These are phyloP conservation scores for Coniferiporia weirii DNA, from an alignment of 1,284 basidiomycete species.

Conservation along the genomic window DNA sequence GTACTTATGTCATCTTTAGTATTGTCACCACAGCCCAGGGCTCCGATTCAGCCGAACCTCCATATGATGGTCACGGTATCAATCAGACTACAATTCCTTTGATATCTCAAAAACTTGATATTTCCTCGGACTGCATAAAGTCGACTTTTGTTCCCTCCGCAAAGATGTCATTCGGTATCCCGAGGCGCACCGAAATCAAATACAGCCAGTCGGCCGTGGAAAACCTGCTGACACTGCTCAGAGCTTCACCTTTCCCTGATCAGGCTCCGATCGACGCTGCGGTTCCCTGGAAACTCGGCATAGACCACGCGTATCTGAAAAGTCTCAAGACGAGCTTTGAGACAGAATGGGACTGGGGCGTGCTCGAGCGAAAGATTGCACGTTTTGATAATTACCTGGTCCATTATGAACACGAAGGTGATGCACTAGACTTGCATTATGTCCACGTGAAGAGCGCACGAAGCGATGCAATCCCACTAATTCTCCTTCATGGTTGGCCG, in stretches of 20 bases:
- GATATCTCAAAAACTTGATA: too few species aligned
- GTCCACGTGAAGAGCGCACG: slow-evolving; percentile 21
- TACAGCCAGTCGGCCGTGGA: slow-evolving; percentile 1
- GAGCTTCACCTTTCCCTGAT: slow-evolving; percentile 8
- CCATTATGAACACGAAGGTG: slow-evolving; percentile 17
- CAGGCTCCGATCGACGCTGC: slow-evolving; percentile 14
- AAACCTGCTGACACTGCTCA: slow-evolving; percentile 9
- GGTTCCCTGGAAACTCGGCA: slow-evolving; percentile 18
- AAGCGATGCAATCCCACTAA: slow-evolving; percentile 23
- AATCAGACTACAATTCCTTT: too few species aligned
- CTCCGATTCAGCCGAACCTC: too few species aligned
- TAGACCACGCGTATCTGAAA: slow-evolving; percentile 18
- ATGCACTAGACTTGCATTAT: slow-evolving; percentile 21
- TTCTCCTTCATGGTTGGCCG: slow-evolving; percentile 26
- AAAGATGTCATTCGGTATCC: slow-evolving; percentile 8
- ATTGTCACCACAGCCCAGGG: too few species aligned
- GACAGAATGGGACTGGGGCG: slow-evolving; percentile 16
- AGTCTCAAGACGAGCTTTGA: slow-evolving; percentile 18
- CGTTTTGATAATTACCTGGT: slow-evolving; percentile 19
- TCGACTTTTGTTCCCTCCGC: not conserved
- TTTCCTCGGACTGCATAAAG: not conserved
- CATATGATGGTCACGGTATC: too few species aligned
- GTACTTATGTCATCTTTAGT: too few species aligned
- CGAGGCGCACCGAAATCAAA: not conserved
- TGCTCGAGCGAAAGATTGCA: slow-evolving; percentile 15